These are phyloP conservation scores for Cryphonectria naterciae DNA, from an alignment of 2,329 filamentous ascomycete species.

Conservation along the genomic window DNA sequence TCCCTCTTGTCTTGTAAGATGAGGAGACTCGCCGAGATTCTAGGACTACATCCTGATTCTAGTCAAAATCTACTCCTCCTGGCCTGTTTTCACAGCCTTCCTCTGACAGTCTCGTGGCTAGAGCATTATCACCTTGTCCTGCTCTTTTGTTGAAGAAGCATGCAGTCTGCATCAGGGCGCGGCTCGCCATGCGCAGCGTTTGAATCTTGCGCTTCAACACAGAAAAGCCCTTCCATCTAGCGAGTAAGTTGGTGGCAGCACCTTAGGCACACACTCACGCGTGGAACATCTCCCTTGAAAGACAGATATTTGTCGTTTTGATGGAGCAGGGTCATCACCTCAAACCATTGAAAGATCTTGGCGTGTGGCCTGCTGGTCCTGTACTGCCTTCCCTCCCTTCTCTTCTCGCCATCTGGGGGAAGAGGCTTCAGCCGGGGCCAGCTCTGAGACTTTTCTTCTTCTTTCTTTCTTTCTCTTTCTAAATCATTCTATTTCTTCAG, in stretches of 20 bases:
- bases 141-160: neutral
- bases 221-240: neutral
- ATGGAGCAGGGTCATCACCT: neutral
- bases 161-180: neutral
- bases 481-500: slow-evolving; percentile 1
- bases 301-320: neutral
- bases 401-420: neutral
- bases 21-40: neutral
- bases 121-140: neutral
- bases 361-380: neutral
- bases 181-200: neutral
- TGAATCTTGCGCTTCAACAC: neutral
- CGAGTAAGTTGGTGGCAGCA: neutral
- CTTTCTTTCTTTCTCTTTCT: too few species aligned
- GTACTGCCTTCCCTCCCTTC: neutral
- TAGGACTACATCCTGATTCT: neutral
- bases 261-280: neutral
- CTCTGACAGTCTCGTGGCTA: neutral
- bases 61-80: neutral
- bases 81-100: neutral
- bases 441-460: neutral
- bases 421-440: neutral
- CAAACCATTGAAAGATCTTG: neutral
- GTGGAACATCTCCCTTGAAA: neutral
- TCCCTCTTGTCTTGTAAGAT: neutral